These are phyloP conservation scores for Cucumis cinereus DNA, from an alignment of 306 rosid species.

Conservation along the genomic window DNA sequence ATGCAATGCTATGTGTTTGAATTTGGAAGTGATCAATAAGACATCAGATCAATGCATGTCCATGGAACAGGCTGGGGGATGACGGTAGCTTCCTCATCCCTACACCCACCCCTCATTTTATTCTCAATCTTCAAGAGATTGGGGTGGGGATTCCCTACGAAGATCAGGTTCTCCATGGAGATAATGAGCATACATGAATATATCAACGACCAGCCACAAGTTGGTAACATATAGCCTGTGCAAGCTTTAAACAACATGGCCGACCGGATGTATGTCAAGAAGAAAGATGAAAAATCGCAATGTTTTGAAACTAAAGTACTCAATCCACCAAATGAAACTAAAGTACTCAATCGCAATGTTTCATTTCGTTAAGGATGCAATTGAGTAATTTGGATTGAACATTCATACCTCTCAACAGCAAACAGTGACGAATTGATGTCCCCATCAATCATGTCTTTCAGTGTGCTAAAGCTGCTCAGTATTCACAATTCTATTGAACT, in stretches of 20 bases:
- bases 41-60: background rate
- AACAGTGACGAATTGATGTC: background rate
- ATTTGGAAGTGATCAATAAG: background rate
- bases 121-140: no score
- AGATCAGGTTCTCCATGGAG: no score
- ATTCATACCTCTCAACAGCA: slow-evolving; percentile 1
- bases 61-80: no score
- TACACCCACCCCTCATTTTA: no score
- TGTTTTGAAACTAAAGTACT: background rate
- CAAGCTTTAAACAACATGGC: background rate
- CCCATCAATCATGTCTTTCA: slow-evolving; percentile 12
- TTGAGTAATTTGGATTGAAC: background rate
- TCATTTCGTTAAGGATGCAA: background rate
- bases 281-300: background rate
- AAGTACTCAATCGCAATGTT: background rate
- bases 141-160: no score
- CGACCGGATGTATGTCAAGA: background rate
- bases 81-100: no score
- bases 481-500: slow-evolving; percentile 24
- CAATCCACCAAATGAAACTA: background rate
- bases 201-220: background rate
- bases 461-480: slow-evolving; percentile 25
- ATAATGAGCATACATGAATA: background rate
- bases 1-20: background rate
- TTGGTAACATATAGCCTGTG: background rate